Evolutionary conservation across 441 rosid species (phyloP).

Genomic region (Erodium moschatum): DNA sequence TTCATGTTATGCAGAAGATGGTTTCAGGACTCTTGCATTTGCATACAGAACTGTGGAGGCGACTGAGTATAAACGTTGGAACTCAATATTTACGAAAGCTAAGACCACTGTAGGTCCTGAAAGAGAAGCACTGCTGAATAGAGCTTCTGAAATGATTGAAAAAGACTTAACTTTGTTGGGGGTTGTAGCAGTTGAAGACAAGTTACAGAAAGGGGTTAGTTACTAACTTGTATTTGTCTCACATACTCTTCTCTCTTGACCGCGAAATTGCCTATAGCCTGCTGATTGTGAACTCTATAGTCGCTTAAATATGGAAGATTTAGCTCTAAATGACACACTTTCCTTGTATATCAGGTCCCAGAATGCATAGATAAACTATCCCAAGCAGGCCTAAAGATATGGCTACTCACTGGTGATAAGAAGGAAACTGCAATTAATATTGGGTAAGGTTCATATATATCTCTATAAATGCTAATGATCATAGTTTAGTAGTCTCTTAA

Average conservation of each 20-base stretch:
- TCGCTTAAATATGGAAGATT: too few relatives aligned
- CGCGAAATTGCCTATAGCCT: too few relatives aligned
- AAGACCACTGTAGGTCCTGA: conserved; percentile 56
- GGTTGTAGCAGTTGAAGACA: conserved; percentile 90
- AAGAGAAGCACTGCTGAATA: conserved; percentile 60
- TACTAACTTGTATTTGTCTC: neutral
- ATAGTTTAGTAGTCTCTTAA: neutral
- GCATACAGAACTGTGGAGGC: conserved; percentile 71
- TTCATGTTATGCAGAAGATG: conserved; percentile 83
- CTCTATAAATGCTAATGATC: neutral
- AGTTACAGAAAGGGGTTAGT: conserved; percentile 79
- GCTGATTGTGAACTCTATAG: too few relatives aligned
- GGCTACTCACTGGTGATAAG: conserved; percentile 98
- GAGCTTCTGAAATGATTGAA: conserved; percentile 64
- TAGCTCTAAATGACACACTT: conserved; percentile 5
- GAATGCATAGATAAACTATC: conserved; percentile 97
- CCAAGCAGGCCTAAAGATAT: conserved; percentile 87
- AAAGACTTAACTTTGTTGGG: conserved; percentile 75
- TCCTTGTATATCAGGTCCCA: conserved; percentile 25
- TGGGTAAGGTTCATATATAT: conserved; percentile 40
- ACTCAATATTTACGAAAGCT: conserved; percentile 50
- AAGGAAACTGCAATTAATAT: conserved; percentile 99
- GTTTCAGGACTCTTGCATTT: conserved; percentile 78
- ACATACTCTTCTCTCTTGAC: too few relatives aligned
- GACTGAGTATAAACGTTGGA: conserved; percentile 53